phyloP scores from a whole-genome alignment of 2,329 filamentous ascomycete genomes.

The Pseudopyrenochaeta lycopersici region DNA sequence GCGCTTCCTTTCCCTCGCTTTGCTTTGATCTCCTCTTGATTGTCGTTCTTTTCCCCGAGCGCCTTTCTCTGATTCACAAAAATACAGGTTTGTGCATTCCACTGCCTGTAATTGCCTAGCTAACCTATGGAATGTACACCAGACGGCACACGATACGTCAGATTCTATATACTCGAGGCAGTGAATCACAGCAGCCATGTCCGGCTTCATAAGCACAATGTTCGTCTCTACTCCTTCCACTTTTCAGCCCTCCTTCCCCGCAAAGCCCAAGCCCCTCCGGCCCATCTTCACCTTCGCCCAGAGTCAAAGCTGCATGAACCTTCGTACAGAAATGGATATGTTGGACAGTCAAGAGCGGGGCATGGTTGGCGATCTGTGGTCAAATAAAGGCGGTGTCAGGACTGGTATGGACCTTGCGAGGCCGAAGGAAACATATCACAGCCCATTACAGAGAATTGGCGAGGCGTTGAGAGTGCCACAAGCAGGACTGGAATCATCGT shows the following conservation, averaged over 20 bases:
- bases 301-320: slow-evolving; percentile 52
- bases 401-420: slow-evolving; percentile 24
- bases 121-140: slow-evolving; percentile 45
- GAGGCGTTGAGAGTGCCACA: slow-evolving; percentile 36
- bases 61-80: background rate
- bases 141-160: slow-evolving; percentile 24
- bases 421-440: slow-evolving; percentile 39
- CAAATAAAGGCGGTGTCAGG: slow-evolving; percentile 16
- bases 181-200: slow-evolving; percentile 60
- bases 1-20: background rate
- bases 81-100: slow-evolving; percentile 30
- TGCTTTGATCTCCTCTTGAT: background rate
- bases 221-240: slow-evolving; percentile 61
- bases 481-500: slow-evolving; percentile 1
- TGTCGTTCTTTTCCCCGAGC: slow-evolving; percentile 8
- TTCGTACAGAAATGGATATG: slow-evolving; percentile 25
- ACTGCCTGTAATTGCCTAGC: slow-evolving; percentile 31
- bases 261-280: slow-evolving; percentile 50
- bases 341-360: slow-evolving; percentile 22
- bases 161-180: slow-evolving; percentile 28
- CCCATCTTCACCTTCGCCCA: slow-evolving; percentile 55
- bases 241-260: slow-evolving; percentile 40
- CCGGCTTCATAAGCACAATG: slow-evolving; percentile 84
- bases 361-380: slow-evolving; percentile 16
- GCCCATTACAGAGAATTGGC: slow-evolving; percentile 42